Evolutionary conservation across 768 basidiomycete genomes (phyloP), one percentile per base, ranked within the genome.

Genomic region (Leccinum broughii): DNA sequence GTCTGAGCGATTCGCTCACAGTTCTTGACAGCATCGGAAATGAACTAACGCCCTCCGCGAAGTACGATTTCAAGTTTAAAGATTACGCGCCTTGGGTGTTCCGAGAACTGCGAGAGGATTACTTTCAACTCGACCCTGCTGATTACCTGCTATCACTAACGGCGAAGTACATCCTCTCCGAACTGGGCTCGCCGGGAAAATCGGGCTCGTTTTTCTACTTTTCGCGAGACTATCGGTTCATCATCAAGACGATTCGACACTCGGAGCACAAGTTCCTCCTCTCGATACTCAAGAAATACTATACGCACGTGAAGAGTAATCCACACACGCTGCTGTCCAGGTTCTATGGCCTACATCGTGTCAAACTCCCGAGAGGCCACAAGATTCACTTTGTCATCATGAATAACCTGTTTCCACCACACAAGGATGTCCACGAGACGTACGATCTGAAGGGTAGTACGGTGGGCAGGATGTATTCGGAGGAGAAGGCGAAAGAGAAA

Each of bases 321-420:
- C 97, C 97, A 0, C 95, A 98, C 70, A 97, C 95, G 0, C 79
- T 98, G 1, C 77, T 99, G 6, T 94, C 92, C 8, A 82, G 97
- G 22, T 98, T 99, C 75, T 99, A 98, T 72, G 97, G 97, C 9
- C 81, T 99, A 11, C 97, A 99, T 70, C 89, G 97, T 58, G 97
- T 99, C 61, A 99, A 99, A 77, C 83, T 99, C 0, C 97, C 97
- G 0, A 82, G 84, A 37, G 97, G 97, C 0, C 78, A 83, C 50
- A 99, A 99, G 78, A 99, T 99, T 56, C 97, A 99, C 73, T 99
- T 99, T 71, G 94, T 98, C 57, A 97, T 99, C 76, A 98, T 98
- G 95, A 99, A 98, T 80, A 99, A 99, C 73, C 83, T 99, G 30
- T 98, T 99, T 77, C 96, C 97, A 0, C 90, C 97, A 0, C 96